These are phyloP conservation scores for Inonotus obliquus DNA, from an alignment of 1,284 basidiomycete species.

Conservation along the genomic window DNA sequence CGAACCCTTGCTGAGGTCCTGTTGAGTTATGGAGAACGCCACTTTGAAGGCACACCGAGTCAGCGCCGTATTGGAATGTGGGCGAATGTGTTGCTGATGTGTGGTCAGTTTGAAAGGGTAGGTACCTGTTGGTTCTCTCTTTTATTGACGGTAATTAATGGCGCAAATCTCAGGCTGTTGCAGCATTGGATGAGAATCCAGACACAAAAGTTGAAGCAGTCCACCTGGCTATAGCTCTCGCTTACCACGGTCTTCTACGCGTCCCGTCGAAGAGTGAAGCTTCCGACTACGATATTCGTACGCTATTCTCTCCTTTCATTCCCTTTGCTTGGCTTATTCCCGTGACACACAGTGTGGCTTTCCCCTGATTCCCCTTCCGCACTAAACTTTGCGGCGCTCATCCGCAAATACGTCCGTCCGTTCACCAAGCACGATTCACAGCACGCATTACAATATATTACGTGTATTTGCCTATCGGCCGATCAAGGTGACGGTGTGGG, in stretches of 20 bases:
- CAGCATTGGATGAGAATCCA: conserved; percentile 84
- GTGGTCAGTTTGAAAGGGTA: conserved; percentile 92
- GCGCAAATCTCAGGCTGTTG: conserved; percentile 62
- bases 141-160: not conserved
- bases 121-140: conserved; percentile 25
- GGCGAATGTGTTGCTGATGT: conserved; percentile 88
- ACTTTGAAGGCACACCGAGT: conserved; percentile 74
- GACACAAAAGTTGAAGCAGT: conserved; percentile 93
- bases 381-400: conserved; percentile 80
- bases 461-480: conserved; percentile 78
- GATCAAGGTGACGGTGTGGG: conserved; percentile 72
- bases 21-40: conserved; percentile 83
- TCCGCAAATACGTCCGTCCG: conserved; percentile 90
- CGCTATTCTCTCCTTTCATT: conserved; percentile 29
- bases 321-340: not conserved
- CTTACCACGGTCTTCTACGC: conserved; percentile 91
- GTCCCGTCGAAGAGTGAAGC: conserved; percentile 76
- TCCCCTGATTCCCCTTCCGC: conserved; percentile 60
- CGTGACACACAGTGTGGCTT: conserved; percentile 49
- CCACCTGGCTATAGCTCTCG: conserved; percentile 87
- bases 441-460: conserved; percentile 94
- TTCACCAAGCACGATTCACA: conserved; percentile 91
- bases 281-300: conserved; percentile 79
- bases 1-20: conserved; percentile 78
- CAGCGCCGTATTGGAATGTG: conserved; percentile 66